These are phyloP conservation scores for Ophiostoma triangulosporum DNA, from an alignment of 2,329 filamentous ascomycete genomes.

Conservation along the genomic window DNA sequence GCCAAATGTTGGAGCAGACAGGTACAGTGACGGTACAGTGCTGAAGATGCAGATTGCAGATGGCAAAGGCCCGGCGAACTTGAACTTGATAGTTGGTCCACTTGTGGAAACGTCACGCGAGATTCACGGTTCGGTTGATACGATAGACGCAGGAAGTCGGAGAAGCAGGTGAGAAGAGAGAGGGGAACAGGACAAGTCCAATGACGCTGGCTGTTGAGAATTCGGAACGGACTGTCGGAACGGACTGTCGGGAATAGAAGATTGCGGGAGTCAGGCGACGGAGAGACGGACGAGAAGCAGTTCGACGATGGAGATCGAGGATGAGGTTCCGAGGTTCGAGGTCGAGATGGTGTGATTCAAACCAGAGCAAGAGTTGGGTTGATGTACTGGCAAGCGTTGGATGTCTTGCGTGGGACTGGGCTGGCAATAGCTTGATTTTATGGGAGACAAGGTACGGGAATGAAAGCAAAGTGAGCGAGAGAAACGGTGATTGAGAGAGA, in stretches of 20 bases:
- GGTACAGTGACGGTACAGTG: not conserved
- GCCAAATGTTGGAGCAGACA: not conserved
- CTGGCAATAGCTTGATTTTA: not conserved
- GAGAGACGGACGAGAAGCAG: no score
- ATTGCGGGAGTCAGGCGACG: no score
- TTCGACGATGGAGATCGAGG: no score
- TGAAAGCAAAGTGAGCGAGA: constrained; percentile 20
- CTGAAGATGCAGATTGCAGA: not conserved
- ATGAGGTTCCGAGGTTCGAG: no score
- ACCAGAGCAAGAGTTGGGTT: not conserved
- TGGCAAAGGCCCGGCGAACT: constrained; percentile 4
- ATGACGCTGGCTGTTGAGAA: no score
- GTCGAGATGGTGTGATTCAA: no score
- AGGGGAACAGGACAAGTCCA: no score
- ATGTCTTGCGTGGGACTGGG: not conserved
- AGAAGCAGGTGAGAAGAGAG: not conserved
- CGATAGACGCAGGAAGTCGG: no score
- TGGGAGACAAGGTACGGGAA: not conserved
- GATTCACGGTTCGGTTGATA: not conserved
- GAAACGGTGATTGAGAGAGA: constrained; percentile 17
- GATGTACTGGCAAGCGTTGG: not conserved
- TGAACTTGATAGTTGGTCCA: constrained; percentile 1
- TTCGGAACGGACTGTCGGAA: no score
- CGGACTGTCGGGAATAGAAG: no score
- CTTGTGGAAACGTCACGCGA: constrained; percentile 5